Base-by-base conservation (phyloP, 139 green algal species). In the Closterium sp. region DNA sequence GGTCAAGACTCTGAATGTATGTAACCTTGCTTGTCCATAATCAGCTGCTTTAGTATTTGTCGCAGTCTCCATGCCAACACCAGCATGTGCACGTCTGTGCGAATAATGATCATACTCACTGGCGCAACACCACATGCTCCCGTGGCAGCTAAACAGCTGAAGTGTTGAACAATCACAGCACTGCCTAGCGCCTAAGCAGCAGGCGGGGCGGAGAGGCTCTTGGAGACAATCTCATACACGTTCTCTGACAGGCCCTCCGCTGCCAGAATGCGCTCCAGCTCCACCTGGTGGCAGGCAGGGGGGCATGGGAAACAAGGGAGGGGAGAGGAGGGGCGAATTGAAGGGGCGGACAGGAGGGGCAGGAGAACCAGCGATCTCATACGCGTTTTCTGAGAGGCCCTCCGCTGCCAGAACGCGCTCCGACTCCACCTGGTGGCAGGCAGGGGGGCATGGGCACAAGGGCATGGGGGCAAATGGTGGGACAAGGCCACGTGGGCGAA, bases 171-270 rank as follows among this genome's bases (percentile, higher is more conserved):
- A 55, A 55, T 6, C 36, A 4, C 36, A 12, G 5, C 36, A 55
- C 36, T 55, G 36, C 36, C 36, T 55, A 6, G 5, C 25, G 55
- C 55, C 55, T 76, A 76, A 19, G 55, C 23, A 19, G 55, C 55
- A 76, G 55, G 55, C 2, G 55, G 55, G 55, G 55, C 55, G 16
- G 55, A 76, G 55, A 99, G 88, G 19, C 88, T 95, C 95, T 99
- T 99, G 89, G 89, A 95, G 0, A 95, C 97, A 87, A 99, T 99
- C 94, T 99, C 98, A 76, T 96, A 98, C 33, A 98, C 96, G 90
- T 99, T 99, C 84, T 98, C 97, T 33, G 89, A 96, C 1, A 99
- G 92, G 1, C 96, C 96, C 35, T 95, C 89, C 28, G 81, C 93
- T 12, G 93, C 94, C 21, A 96, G 84, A 87, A 99, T 98, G 92